phyloP scores from a whole-genome alignment of 108 stramenopile genomes.

The Aurantiochytrium sp. region DNA sequence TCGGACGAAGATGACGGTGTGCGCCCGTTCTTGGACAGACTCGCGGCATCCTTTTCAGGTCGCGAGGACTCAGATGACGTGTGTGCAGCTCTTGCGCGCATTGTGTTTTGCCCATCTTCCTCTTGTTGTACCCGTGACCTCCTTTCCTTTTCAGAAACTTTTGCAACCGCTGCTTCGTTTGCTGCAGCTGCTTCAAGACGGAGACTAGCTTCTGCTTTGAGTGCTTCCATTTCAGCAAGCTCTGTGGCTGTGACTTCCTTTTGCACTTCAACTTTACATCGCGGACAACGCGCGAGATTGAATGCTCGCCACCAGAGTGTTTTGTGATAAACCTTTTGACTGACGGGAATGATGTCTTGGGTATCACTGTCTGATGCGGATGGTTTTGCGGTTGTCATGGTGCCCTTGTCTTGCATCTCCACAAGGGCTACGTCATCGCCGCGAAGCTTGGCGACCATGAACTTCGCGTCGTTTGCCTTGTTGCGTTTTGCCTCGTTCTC shows the following conservation, averaged over 20 bases:
- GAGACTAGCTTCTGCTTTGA: not conserved
- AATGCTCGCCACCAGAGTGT: constrained; percentile 4
- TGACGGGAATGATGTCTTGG: not conserved
- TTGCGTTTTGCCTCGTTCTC: not conserved
- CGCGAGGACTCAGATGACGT: too few relatives aligned
- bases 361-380: too few relatives aligned
- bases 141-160: too few relatives aligned
- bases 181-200: too few relatives aligned
- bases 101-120: too few relatives aligned
- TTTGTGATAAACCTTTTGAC: not conserved
- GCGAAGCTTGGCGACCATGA: not conserved
- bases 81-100: too few relatives aligned
- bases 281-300: not conserved
- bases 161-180: too few relatives aligned
- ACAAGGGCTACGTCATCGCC: not conserved
- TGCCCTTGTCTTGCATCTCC: not conserved
- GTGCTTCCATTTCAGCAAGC: not conserved
- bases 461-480: not conserved
- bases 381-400: not conserved
- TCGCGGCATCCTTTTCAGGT: too few relatives aligned
- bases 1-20: too few relatives aligned
- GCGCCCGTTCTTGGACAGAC: too few relatives aligned
- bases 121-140: too few relatives aligned
- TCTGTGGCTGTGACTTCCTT: not conserved
- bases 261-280: not conserved